Conservation (phyloP, 2,329 filamentous ascomycete genomes). For the Penicillium sp. region DNA sequence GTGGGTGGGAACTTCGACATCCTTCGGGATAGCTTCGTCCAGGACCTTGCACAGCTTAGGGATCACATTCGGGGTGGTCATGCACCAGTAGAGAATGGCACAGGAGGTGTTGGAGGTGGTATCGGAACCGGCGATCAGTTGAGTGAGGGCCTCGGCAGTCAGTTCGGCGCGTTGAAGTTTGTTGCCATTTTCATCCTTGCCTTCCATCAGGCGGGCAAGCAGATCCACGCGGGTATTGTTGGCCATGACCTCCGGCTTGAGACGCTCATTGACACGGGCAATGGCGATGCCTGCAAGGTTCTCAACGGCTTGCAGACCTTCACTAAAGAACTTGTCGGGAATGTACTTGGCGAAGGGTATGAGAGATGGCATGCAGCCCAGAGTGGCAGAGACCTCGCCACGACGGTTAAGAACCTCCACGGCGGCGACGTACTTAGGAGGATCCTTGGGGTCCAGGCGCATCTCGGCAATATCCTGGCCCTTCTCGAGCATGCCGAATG, state of each 20-base stretch:
- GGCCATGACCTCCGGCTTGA: conserved; percentile 62
- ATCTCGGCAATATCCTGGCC: conserved; percentile 76
- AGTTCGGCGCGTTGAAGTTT: conserved; percentile 73
- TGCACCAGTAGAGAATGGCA: conserved; percentile 73
- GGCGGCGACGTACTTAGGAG: conserved; percentile 68
- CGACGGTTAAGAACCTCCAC: conserved; percentile 85
- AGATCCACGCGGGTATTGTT: conserved; percentile 70
- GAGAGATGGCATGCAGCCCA: conserved; percentile 69
- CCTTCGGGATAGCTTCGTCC: conserved; percentile 62
- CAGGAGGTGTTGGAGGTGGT: conserved; percentile 71
- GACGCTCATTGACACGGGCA: conserved; percentile 69
- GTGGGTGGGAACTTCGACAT: conserved; percentile 63
- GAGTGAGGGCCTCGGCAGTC: conserved; percentile 83
- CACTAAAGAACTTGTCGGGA: conserved; percentile 75
- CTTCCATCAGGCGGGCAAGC: conserved; percentile 78
- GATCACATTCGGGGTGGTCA: conserved; percentile 66
- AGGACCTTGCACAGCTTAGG: conserved; percentile 71
- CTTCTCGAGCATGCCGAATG: conserved; percentile 77
- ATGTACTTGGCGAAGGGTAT: conserved; percentile 78
- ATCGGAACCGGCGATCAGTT: conserved; percentile 72
- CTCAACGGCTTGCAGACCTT: conserved; percentile 70
- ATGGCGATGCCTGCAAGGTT: conserved; percentile 84
- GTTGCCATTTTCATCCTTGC: conserved; percentile 73
- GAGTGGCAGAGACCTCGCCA: conserved; percentile 76
- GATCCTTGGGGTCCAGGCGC: conserved; percentile 55